Conservation (phyloP, 1,284 basidiomycete genomes). For the Microbotryum lychnidis-dioicae region DNA sequence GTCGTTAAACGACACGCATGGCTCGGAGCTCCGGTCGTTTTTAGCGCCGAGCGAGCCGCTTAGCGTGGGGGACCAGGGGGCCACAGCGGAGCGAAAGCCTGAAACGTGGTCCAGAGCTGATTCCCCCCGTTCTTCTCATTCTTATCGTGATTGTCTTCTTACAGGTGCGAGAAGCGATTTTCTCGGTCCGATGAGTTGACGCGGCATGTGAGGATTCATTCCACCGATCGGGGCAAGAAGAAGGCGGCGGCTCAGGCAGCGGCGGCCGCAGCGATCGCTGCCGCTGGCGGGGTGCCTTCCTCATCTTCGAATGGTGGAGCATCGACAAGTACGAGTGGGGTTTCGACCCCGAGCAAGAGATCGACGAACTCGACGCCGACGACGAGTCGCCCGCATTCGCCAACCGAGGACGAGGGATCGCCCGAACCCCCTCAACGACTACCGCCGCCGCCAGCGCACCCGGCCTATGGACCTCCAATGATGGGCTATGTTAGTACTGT, state of each 20-base stretch:
- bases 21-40: neutral
- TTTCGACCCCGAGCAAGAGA: neutral
- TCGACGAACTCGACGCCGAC: neutral
- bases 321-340: neutral
- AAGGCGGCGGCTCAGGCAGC: conserved; percentile 31
- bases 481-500: conserved; percentile 26
- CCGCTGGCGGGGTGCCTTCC: neutral
- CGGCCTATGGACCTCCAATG: conserved; percentile 21
- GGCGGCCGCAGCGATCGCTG: conserved; percentile 12
- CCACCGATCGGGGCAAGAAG: conserved; percentile 39
- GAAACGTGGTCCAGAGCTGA: neutral
- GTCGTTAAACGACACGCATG: neutral
- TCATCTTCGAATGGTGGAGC: neutral
- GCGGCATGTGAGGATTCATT: conserved; percentile 88
- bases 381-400: neutral
- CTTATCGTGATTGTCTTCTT: conserved; percentile 33
- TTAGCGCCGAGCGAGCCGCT: too few relatives aligned
- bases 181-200: conserved; percentile 96
- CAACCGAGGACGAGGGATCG: conserved; percentile 1
- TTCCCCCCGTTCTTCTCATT: conserved; percentile 34
- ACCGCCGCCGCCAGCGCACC: neutral
- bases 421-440: conserved; percentile 5
- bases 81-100: neutral
- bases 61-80: neutral
- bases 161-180: conserved; percentile 89